Percentiles rank a stretch among this genome's conserved stretches.
phyloP scores from a whole-genome alignment of 352 stramenopile species.

The Phytophthora sansomeana region DNA sequence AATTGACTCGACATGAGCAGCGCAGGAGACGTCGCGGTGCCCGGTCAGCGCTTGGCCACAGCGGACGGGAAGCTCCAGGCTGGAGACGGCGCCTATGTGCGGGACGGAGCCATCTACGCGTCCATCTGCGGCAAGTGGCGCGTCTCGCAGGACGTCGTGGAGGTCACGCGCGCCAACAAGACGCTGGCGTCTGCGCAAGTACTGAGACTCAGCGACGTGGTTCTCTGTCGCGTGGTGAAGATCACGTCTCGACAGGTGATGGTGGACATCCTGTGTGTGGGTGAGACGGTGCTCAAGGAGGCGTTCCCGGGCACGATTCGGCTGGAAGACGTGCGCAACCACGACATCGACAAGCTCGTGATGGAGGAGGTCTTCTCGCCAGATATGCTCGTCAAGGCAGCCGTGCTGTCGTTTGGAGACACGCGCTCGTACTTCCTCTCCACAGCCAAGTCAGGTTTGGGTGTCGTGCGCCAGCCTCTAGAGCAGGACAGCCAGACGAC shows the following conservation, averaged over 20 bases:
- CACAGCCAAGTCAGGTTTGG: constrained; percentile 74
- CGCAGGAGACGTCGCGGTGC: constrained; percentile 49
- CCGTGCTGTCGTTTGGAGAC: constrained; percentile 87
- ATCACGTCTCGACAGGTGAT: constrained; percentile 79
- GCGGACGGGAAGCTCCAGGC: constrained; percentile 46
- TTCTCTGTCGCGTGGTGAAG: constrained; percentile 74
- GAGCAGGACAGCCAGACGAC: constrained; percentile 42
- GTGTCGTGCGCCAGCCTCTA: constrained; percentile 57
- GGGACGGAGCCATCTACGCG: constrained; percentile 72
- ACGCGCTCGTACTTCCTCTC: constrained; percentile 89
- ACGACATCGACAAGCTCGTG: constrained; percentile 85
- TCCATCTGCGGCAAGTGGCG: constrained; percentile 66
- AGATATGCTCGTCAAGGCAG: constrained; percentile 76
- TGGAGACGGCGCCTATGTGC: constrained; percentile 61
- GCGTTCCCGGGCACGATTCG: constrained; percentile 82
- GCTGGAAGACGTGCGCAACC: constrained; percentile 79
- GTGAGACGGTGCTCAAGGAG: constrained; percentile 78
- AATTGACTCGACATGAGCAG: constrained; percentile 36
- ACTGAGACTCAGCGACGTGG: constrained; percentile 67
- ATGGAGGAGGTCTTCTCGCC: constrained; percentile 82
- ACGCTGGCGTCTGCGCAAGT: constrained; percentile 76
- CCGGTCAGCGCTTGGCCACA: constrained; percentile 61
- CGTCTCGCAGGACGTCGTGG: constrained; percentile 51
- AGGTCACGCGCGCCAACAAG: constrained; percentile 58
- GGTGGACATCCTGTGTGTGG: constrained; percentile 80